Evolutionary conservation across 2,329 filamentous ascomycete species (phyloP).

Genomic region (Graphium sp.): DNA sequence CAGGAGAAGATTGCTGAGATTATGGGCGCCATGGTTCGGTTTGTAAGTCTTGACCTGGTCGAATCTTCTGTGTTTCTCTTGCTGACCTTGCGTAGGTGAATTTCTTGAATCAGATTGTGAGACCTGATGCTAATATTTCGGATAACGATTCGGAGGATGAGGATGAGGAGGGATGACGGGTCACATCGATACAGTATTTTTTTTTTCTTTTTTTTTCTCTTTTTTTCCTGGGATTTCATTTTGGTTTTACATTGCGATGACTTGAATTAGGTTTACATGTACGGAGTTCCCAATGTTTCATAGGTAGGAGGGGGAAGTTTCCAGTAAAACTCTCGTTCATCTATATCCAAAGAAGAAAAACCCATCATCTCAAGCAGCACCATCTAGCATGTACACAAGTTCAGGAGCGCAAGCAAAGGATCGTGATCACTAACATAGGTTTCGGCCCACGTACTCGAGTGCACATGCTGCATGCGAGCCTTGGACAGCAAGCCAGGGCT

Average conservation of each 20-base stretch:
- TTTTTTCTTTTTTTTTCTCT: background rate
- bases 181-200: background rate
- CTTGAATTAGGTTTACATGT: too few relatives aligned
- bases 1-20: conserved; percentile 49
- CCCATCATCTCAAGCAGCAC: too few relatives aligned
- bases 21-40: conserved; percentile 54
- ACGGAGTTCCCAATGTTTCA: too few relatives aligned
- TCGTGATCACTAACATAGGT: conserved; percentile 52
- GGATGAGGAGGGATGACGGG: conserved; percentile 10
- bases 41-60: conserved; percentile 44
- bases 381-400: conserved; percentile 31
- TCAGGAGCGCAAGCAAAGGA: conserved; percentile 44
- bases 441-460: conserved; percentile 53
- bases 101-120: conserved; percentile 56
- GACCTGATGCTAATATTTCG: conserved; percentile 43
- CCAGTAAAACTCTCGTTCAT: too few relatives aligned
- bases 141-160: conserved; percentile 22
- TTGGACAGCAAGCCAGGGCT: conserved; percentile 29
- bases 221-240: background rate
- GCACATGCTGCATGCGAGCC: conserved; percentile 45
- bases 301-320: too few relatives aligned
- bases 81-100: conserved; percentile 31
- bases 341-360: too few relatives aligned
- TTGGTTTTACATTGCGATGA: too few relatives aligned
- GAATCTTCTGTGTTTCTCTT: conserved; percentile 6